Percentiles rank a stretch among this genome's conserved stretches.
Evolutionary conservation across 2,329 filamentous ascomycete species (phyloP).

Genomic region (Epichloe gansuensis): DNA sequence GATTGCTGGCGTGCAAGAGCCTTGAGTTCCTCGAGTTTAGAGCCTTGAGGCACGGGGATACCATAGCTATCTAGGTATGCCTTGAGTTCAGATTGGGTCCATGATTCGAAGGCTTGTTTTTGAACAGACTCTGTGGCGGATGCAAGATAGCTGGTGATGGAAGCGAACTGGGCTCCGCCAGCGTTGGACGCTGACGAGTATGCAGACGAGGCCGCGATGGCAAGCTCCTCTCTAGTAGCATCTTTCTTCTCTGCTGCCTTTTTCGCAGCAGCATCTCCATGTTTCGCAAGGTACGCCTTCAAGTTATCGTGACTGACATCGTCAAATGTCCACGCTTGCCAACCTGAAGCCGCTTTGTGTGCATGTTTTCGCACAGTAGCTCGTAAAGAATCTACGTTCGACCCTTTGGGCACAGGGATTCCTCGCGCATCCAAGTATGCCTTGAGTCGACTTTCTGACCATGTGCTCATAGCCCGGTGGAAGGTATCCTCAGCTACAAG

Average conservation of each 20-base stretch:
- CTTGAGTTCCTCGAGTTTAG: constrained; percentile 54
- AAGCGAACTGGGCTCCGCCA: constrained; percentile 47
- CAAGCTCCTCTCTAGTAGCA: constrained; percentile 59
- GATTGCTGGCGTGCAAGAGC: constrained; percentile 59
- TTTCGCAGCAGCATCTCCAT: constrained; percentile 42
- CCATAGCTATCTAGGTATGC: constrained; percentile 70
- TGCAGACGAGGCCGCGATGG: constrained; percentile 48
- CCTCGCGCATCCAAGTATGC: constrained; percentile 66
- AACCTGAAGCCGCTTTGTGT: constrained; percentile 56
- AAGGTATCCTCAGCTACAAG: constrained; percentile 54
- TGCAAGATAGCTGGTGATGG: constrained; percentile 57
- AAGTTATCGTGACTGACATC: constrained; percentile 62
- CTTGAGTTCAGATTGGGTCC: constrained; percentile 64
- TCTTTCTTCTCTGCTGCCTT: constrained; percentile 49
- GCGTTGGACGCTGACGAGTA: constrained; percentile 47
- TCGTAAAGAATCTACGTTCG: constrained; percentile 60
- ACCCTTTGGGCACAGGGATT: constrained; percentile 58
- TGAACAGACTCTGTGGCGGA: constrained; percentile 53
- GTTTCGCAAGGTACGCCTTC: constrained; percentile 40
- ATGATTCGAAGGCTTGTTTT: constrained; percentile 54
- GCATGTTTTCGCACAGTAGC: constrained; percentile 61
- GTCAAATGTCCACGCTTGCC: constrained; percentile 67
- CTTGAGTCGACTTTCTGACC: constrained; percentile 69
- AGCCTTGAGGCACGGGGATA: constrained; percentile 52
- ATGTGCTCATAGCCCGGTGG: constrained; percentile 44